Evolutionary conservation across 176 grass and related monocot species (phyloP).

Genomic region (Oryza officinalis): DNA sequence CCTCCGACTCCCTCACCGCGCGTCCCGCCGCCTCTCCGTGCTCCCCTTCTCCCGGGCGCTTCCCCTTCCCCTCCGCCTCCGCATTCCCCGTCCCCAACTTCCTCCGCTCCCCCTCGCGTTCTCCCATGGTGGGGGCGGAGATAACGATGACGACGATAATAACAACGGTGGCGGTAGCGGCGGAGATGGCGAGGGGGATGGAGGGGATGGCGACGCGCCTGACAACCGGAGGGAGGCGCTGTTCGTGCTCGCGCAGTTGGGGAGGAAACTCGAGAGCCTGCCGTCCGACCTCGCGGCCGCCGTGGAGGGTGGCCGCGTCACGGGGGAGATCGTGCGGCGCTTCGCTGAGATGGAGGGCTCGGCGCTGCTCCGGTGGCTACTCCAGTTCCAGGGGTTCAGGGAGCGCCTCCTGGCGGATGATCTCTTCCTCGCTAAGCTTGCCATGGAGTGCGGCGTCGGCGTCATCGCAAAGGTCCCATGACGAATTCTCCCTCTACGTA

Average conservation of each 20-base stretch:
- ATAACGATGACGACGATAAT: not conserved
- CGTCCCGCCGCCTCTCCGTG: not conserved
- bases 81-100: constrained; percentile 25
- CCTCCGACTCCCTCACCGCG: not conserved
- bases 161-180: not conserved
- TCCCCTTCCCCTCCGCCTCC: constrained; percentile 23
- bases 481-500: not conserved
- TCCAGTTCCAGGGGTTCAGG: constrained; percentile 74
- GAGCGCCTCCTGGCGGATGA: constrained; percentile 88
- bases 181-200: constrained; percentile 1
- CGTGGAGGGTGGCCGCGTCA: constrained; percentile 65
- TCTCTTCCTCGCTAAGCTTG: constrained; percentile 87
- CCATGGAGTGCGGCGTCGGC: constrained; percentile 79
- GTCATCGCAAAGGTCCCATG: constrained; percentile 64
- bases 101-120: constrained; percentile 27
- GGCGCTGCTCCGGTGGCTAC: constrained; percentile 61
- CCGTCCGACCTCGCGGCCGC: constrained; percentile 72
- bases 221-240: constrained; percentile 44
- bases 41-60: constrained; percentile 29
- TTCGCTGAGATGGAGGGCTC: constrained; percentile 70
- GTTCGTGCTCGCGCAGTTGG: constrained; percentile 59
- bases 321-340: constrained; percentile 60
- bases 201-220: constrained; percentile 3
- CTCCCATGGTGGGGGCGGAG: constrained; percentile 24
- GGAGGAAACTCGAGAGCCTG: constrained; percentile 64